Base-by-base conservation (phyloP, 306 rosid genomes). In the Bauhinia variegata region DNA sequence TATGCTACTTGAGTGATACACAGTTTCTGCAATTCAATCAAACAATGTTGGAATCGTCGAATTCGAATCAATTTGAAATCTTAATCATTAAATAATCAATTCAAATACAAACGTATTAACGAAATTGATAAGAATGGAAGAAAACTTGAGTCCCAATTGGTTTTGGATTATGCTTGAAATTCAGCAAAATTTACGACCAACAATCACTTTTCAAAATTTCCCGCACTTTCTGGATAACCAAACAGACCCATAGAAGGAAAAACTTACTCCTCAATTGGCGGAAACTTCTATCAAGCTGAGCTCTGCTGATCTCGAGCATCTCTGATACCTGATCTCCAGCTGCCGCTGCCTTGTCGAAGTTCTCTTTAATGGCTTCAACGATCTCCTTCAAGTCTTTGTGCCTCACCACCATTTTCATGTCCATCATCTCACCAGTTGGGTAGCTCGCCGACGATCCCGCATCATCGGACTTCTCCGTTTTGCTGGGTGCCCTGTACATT, bases 381-480 rank as follows among this genome's bases (percentile, higher is more conserved):
- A 95, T 95, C 83, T 95, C 99, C 87, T 78, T 88, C 89, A 95
- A 79, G 72, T 95, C 86, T 73, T 59, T 85, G 55, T 95, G 99
- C 68, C 99, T 83, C 60, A 95, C 97, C 66, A 95, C 95, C 91
- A 95, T 83, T 68, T 75, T 90, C 92, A 86, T 75, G 63, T 90
- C 91, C 34, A 89, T 82, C 43, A 88, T 65, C 73, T 78, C 89
- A 11, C 79, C 68, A 4, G 68, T 64, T 56, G 79, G 28, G 48
- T 60, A 78, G 58, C 87, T 81, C 46, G 53, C 79, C 15, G 75
- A 72, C 11, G 85, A 82, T 12, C 59, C 78, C 4, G 17, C 78
- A 3, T 73, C 83, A 9, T 77, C 85, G 11, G 58, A 60, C 53
- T 78, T 79, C 76, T 23, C 79, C 54, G 71, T 44, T 77, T 64